Evolutionary conservation across 108 stramenopile genomes (phyloP), one percentile per base, ranked within the genome.

Genomic region (Nannochloropsis oceanica): DNA sequence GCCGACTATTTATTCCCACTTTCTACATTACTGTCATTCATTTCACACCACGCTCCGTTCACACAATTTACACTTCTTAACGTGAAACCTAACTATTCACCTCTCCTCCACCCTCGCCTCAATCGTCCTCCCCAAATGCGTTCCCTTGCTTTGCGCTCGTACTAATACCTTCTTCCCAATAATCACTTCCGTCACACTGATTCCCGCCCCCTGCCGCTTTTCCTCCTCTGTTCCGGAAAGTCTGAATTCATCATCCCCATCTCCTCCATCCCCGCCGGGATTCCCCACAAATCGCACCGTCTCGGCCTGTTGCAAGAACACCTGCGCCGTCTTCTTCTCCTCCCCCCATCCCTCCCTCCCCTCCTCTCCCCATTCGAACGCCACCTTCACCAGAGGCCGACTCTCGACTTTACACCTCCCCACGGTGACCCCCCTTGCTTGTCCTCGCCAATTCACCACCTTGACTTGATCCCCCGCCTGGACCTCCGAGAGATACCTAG

Each of bases 301-400:
- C 26, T 88, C 87, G 10, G 87, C 87, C 79, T 88, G 87, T 81
- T 88, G 87, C 1, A 88, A 84, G 50, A 88, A 88, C 26, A 88
- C 42, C 44, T 88, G 87, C 26, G 84, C 87, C 18, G 11, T 85
- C 24, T 25, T 26, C 27, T 59, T 83, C 73, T 43, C 43, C 42
- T 83, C 43, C 44, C 25, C 26, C 25, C 2, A 25, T 18, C 26
- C 8, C 24, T 26, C 27, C 81, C 25, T 25, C 24, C 26, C 27
- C 13, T 26, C 81, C 14, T 14, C 81, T 12, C 50, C 22, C 80
- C 86, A 81, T 44, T 86, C 42, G 79, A 86, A 83, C 86, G 82
- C 81, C 82, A 86, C 86, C 86, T 82, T 86, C 46, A 86, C 44
- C 59, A 86, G 82, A 34, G 86, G 86, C 10, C 86, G 82, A 11